These are phyloP conservation scores for Polyporus tsugae DNA, from an alignment of 1,284 basidiomycete species.

Conservation along the genomic window DNA sequence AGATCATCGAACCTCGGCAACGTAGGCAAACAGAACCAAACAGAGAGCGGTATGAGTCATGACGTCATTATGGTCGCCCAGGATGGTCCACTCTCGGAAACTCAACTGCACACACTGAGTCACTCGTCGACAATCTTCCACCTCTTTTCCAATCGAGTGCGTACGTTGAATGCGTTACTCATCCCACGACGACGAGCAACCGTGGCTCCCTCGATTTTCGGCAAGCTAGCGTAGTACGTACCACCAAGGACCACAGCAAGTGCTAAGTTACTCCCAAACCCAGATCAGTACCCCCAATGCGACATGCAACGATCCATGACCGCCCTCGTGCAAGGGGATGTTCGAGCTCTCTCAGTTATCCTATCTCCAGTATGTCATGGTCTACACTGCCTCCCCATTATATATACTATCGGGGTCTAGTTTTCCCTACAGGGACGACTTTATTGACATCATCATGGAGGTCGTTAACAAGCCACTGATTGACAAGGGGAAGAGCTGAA, in stretches of 20 bases:
- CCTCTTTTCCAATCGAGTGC: background rate
- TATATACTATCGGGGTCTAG: background rate
- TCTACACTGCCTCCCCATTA: background rate
- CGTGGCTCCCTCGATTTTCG: conserved; percentile 47
- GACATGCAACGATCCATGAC: conserved; percentile 97
- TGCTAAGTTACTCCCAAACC: conserved; percentile 90
- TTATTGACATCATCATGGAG: conserved; percentile 96
- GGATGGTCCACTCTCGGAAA: too few species aligned
- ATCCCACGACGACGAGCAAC: background rate
- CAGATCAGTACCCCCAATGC: conserved; percentile 95
- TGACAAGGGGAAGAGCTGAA: conserved; percentile 99
- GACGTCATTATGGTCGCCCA: too few species aligned
- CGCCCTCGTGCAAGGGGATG: conserved; percentile 96
- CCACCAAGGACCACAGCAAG: conserved; percentile 91
- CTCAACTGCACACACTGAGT: too few species aligned
- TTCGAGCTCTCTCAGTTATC: conserved; percentile 97
- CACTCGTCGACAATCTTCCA: background rate
- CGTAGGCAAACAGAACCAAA: too few species aligned
- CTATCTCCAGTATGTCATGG: conserved; percentile 85
- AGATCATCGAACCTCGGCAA: too few species aligned
- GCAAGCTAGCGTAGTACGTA: conserved; percentile 76
- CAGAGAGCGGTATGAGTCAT: too few species aligned
- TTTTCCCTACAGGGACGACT: conserved; percentile 74
- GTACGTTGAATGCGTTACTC: background rate
- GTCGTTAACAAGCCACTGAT: conserved; percentile 98